Percentiles rank a stretch among this genome's conserved stretches.
phyloP scores from a whole-genome alignment of 306 rosid species.

The Dalbergia oliveri region DNA sequence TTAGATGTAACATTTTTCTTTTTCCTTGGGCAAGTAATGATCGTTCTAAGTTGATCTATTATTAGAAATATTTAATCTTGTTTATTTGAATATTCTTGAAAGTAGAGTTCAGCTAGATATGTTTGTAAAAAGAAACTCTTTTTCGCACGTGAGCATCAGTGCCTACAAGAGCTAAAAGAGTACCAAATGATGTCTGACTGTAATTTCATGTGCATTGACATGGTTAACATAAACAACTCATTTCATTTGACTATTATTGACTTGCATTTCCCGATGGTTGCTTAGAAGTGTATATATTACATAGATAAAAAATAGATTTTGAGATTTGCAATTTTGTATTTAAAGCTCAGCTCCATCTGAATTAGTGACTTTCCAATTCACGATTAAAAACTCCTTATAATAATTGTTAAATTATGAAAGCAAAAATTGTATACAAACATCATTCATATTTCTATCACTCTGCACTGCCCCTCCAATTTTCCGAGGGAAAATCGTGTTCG shows the following conservation, averaged over 20 bases:
- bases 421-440: neutral
- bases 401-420: neutral
- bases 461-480: constrained; percentile 1
- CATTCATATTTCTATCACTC: constrained; percentile 5
- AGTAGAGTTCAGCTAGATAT: neutral
- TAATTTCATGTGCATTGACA: constrained; percentile 21
- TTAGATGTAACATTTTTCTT: neutral
- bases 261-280: constrained; percentile 19
- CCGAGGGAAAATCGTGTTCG: neutral
- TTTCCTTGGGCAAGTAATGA: neutral
- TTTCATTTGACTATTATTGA: constrained; percentile 18
- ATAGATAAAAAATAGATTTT: neutral
- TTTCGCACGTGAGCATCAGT: constrained; percentile 27
- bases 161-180: neutral
- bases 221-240: constrained; percentile 13
- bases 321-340: constrained; percentile 35
- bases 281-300: neutral
- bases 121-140: neutral
- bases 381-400: constrained; percentile 16
- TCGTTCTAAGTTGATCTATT: neutral
- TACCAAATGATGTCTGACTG: neutral
- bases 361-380: neutral
- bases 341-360: constrained; percentile 22
- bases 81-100: constrained; percentile 22
- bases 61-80: constrained; percentile 1